phyloP scores from a whole-genome alignment of 2,329 filamentous ascomycete genomes.

The Stachybotrys elegans region DNA sequence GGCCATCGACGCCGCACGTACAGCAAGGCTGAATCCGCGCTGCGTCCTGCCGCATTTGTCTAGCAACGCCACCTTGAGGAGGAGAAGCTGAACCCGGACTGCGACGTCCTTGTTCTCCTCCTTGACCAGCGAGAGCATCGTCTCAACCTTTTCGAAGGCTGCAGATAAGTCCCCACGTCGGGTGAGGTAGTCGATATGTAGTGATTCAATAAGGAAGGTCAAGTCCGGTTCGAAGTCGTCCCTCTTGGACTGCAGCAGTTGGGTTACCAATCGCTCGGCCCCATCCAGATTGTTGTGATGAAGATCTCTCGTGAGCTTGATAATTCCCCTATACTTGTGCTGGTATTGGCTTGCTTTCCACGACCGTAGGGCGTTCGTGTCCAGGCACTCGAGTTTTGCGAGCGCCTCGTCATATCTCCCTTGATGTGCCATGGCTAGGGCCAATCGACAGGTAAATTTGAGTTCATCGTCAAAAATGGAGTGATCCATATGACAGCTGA shows the following conservation, averaged over 20 bases:
- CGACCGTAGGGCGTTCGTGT: conserved; percentile 59
- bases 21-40: conserved; percentile 69
- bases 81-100: conserved; percentile 65
- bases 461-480: conserved; percentile 70
- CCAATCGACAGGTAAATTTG: conserved; percentile 66
- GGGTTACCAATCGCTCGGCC: conserved; percentile 44
- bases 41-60: conserved; percentile 63
- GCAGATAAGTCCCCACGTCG: conserved; percentile 41
- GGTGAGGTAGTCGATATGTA: conserved; percentile 47
- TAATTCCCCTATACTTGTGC: conserved; percentile 59
- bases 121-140: conserved; percentile 33
- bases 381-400: conserved; percentile 35
- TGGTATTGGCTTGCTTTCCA: conserved; percentile 75
- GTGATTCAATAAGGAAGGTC: conserved; percentile 42
- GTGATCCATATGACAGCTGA: conserved; percentile 61
- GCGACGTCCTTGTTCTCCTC: conserved; percentile 51
- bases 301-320: conserved; percentile 60
- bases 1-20: conserved; percentile 70
- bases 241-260: conserved; percentile 45
- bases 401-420: conserved; percentile 69
- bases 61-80: conserved; percentile 68
- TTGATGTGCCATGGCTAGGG: conserved; percentile 52
- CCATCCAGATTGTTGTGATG: conserved; percentile 49
- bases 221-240: conserved; percentile 50
- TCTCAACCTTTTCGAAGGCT: conserved; percentile 44